A percentile compares a stretch with the other conserved stretches of the same genome.
Evolutionary conservation across 257 asterid species (phyloP).

Genomic region (Ajuga chamaepitys): DNA sequence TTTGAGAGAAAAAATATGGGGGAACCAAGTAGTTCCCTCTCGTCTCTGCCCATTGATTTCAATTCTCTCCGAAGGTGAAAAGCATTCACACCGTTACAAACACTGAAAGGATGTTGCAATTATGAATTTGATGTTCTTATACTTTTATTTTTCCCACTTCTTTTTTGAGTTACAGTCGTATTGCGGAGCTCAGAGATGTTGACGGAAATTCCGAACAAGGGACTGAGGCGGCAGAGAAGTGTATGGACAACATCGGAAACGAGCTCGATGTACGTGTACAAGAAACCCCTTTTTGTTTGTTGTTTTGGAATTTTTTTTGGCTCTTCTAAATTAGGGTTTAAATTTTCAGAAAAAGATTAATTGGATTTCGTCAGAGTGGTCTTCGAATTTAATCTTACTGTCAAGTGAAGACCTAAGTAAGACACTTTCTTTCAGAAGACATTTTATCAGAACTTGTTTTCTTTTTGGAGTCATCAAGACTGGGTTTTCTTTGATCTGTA

Average conservation of each 20-base stretch:
- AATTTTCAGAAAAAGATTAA: slow-evolving; percentile 44
- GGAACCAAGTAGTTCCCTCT: slow-evolving; percentile 1
- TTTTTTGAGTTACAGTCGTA: slow-evolving; percentile 29
- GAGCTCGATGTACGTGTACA: slow-evolving; percentile 45
- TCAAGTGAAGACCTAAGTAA: slow-evolving; percentile 48
- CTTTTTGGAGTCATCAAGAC: not conserved
- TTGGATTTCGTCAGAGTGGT: slow-evolving; percentile 29
- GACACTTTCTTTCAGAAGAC: not conserved
- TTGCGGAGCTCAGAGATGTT: slow-evolving; percentile 46
- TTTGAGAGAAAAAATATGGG: not conserved
- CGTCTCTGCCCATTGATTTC: slow-evolving; percentile 17
- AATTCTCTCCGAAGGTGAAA: slow-evolving; percentile 23
- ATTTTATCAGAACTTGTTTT: not conserved
- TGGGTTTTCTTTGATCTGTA: slow-evolving; percentile 14
- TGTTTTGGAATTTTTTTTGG: not conserved
- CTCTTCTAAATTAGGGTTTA: not conserved
- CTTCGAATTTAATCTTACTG: slow-evolving; percentile 31
- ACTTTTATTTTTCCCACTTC: not conserved
- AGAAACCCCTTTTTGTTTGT: not conserved
- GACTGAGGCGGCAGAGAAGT: slow-evolving; percentile 30
- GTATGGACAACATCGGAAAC: slow-evolving; percentile 24
- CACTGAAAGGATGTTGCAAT: not conserved
- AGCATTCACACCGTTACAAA: not conserved
- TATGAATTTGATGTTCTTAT: not conserved
- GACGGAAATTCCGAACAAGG: slow-evolving; percentile 13